Conservation (phyloP, 2,329 filamentous ascomycete genomes). For the Hypoxylon sp. region DNA sequence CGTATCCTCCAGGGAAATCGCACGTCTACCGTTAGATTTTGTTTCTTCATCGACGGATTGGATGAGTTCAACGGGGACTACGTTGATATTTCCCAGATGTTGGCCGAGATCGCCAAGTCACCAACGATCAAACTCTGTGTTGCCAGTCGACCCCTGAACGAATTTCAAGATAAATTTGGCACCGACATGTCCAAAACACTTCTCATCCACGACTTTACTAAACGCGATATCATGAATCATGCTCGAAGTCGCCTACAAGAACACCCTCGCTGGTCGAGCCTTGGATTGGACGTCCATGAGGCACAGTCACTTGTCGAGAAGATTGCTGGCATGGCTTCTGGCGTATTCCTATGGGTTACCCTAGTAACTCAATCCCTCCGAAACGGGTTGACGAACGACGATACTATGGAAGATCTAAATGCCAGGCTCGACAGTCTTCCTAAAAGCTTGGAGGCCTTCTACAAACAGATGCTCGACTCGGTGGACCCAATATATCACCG, state of each 20-base stretch:
- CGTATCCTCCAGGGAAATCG: constrained; percentile 13
- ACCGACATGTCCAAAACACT: constrained; percentile 28
- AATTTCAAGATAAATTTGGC: constrained; percentile 43
- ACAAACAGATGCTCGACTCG: constrained; percentile 33
- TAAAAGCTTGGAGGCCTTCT: constrained; percentile 32
- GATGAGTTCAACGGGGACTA: constrained; percentile 45
- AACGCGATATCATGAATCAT: constrained; percentile 40
- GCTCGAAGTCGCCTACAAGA: constrained; percentile 24
- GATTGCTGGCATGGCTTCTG: constrained; percentile 37
- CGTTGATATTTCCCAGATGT: constrained; percentile 30
- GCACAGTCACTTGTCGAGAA: constrained; percentile 26
- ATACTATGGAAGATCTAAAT: constrained; percentile 26
- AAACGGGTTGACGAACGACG: constrained; percentile 35
- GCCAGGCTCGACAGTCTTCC: constrained; percentile 26
- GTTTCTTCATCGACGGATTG: constrained; percentile 49
- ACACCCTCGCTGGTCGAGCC: constrained; percentile 30
- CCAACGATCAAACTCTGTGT: constrained; percentile 39
- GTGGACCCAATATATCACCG: constrained; percentile 25
- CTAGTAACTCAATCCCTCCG: constrained; percentile 41
- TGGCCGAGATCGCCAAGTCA: constrained; percentile 13
- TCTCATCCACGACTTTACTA: constrained; percentile 38
- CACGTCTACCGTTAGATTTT: constrained; percentile 34
- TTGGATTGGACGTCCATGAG: not conserved
- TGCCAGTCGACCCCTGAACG: constrained; percentile 44
- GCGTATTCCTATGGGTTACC: constrained; percentile 47